Evolutionary conservation across 2,329 filamentous ascomycete genomes (phyloP).

Genomic region (Thielaviopsis musarum): DNA sequence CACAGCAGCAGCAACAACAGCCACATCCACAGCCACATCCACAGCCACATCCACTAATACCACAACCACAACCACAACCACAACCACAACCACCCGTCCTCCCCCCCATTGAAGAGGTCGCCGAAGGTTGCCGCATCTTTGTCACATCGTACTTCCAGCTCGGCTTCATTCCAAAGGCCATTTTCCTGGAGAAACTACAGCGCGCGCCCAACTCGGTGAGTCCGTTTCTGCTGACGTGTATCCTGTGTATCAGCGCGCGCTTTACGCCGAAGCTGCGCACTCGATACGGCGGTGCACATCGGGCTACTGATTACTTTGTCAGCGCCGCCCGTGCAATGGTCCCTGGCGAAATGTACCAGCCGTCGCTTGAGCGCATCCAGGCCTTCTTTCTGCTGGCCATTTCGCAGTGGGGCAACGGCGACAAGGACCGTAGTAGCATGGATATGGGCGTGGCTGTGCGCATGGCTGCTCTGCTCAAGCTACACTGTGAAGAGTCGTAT

Average conservation of each 20-base stretch:
- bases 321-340: slow-evolving; percentile 15
- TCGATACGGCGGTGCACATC: slow-evolving; percentile 15
- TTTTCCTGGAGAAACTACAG: slow-evolving; percentile 18
- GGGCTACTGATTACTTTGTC: slow-evolving; percentile 18
- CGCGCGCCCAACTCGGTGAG: slow-evolving; percentile 14
- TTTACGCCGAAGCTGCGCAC: slow-evolving; percentile 17
- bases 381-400: slow-evolving; percentile 20
- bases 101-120: slow-evolving; percentile 16
- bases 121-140: slow-evolving; percentile 17
- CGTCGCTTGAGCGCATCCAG: slow-evolving; percentile 18
- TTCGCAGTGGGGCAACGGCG: slow-evolving; percentile 20
- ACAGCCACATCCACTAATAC: too few relatives aligned
- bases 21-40: too few relatives aligned
- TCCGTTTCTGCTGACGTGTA: slow-evolving; percentile 18
- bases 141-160: slow-evolving; percentile 19
- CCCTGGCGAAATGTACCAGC: slow-evolving; percentile 17
- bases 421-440: slow-evolving; percentile 19
- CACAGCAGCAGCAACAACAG: too few relatives aligned
- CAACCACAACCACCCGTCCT: background rate
- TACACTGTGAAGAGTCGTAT: slow-evolving; percentile 23
- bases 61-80: too few relatives aligned
- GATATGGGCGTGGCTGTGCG: slow-evolving; percentile 23
- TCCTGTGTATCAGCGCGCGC: slow-evolving; percentile 18
- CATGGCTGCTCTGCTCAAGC: slow-evolving; percentile 20
- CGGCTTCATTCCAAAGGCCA: slow-evolving; percentile 19